Percentiles rank a stretch among this genome's conserved stretches.
Conservation (phyloP, 2,329 filamentous ascomycete species). For the Ophiostoma fasciatum region DNA sequence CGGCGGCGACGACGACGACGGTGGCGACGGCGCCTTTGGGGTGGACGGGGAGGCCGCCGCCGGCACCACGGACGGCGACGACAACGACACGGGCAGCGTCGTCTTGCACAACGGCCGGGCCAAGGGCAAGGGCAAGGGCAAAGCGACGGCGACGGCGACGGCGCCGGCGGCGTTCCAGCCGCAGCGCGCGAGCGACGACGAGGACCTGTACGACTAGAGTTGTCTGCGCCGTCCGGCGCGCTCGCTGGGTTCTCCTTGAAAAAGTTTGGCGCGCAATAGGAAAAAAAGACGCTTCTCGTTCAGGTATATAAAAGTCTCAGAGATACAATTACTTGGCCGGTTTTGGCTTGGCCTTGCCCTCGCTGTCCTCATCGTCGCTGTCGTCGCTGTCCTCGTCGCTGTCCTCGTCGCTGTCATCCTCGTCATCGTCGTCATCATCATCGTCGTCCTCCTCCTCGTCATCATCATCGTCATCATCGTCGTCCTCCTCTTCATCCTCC, state of each 20-base stretch:
- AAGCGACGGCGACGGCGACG: too few species aligned
- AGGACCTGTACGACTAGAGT: constrained; percentile 39
- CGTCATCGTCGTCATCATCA: constrained; percentile 12
- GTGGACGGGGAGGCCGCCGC: constrained; percentile 16
- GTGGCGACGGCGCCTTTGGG: too few species aligned
- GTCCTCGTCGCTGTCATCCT: constrained; percentile 13
- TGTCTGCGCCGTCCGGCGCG: too few species aligned
- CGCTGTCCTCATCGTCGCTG: not conserved
- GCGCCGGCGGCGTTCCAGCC: constrained; percentile 28
- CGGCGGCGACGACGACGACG: constrained; percentile 15
- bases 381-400: constrained; percentile 13
- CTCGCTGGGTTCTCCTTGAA: too few species aligned
- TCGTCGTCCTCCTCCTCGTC: constrained; percentile 18
- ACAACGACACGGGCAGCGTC: constrained; percentile 20
- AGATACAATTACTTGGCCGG: not conserved
- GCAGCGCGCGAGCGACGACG: constrained; percentile 40
- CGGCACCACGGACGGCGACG: constrained; percentile 12
- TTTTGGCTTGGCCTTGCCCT: not conserved
- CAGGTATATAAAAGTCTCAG: not conserved
- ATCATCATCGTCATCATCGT: constrained; percentile 20
- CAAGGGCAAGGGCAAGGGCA: constrained; percentile 43
- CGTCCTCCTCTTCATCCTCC: constrained; percentile 25
- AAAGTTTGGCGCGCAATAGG: too few species aligned
- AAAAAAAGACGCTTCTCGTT: not conserved
- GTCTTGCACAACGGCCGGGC: constrained; percentile 17